Evolutionary conservation across 1,284 basidiomycete species (phyloP), one percentile per base, ranked within the genome.

Genomic region (Malassezia caprae): DNA sequence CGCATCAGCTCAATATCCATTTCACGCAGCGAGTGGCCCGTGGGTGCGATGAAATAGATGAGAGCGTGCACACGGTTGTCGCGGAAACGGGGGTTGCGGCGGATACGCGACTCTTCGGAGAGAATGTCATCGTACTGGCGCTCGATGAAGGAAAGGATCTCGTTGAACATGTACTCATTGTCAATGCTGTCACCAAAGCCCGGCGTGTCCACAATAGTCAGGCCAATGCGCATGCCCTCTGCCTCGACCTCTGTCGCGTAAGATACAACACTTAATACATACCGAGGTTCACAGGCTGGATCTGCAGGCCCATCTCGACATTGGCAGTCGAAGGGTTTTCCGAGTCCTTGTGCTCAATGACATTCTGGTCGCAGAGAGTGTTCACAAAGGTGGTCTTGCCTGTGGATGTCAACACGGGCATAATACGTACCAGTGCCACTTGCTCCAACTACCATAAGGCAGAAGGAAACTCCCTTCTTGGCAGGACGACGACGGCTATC

Each of bases 101-200:
- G 98, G 80, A 98, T 98, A 72, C 94, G 84, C 60, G 89, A 93
- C 79, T 99, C 94, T 77, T 98, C 93, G 10, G 93, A 90, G 61
- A 99, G 81, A 76, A 98, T 96, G 71, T 98, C 93, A 67, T 98
- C 94, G 78, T 98, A 98, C 83, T 98, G 93, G 60, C 93, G 86
- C 77, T 99, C 94, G 61, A 99, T 85, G 78, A 98, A 84, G 60
- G 88, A 88, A 53, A 93, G 86, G 66, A 99, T 98, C 77, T 96
- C 93, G 73, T 71, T 63, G 60, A 73, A 72, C 56, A 67, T 69
- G 59, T 40, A 90, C 78, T 96, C 91, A 73, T 98, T 98, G 80
- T 99, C 90, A 73, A 98, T 93, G 76, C 93, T 93, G 78, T 96
- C 91, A 47, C 93, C 94, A 68, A 98, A 98, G 45, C 94, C 94